phyloP scores from a whole-genome alignment of 768 basidiomycete species.

The Suillus hirtellus region DNA sequence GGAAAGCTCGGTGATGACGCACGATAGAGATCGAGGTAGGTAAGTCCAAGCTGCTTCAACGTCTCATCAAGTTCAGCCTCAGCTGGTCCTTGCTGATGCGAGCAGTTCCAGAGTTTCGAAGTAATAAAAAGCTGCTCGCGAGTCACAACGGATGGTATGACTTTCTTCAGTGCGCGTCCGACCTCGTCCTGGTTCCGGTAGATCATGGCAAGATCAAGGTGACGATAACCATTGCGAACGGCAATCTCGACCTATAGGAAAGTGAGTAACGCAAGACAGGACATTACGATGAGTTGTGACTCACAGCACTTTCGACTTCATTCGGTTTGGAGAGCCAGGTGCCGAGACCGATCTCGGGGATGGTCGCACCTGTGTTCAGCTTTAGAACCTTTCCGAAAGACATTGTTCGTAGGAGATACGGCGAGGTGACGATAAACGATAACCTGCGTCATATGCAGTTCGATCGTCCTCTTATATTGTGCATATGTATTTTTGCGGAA shows the following conservation, averaged over 20 bases:
- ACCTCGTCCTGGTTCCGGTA: conserved; percentile 82
- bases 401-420: conserved; percentile 30
- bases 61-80: conserved; percentile 79
- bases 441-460: neutral
- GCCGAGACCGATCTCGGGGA: conserved; percentile 82
- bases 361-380: conserved; percentile 47
- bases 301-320: conserved; percentile 74
- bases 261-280: neutral
- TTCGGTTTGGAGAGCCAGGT: conserved; percentile 78
- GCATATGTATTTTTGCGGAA: neutral
- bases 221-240: conserved; percentile 74
- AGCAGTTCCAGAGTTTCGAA: conserved; percentile 80
- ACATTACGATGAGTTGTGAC: conserved; percentile 16
- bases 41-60: conserved; percentile 65
- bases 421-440: neutral
- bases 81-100: conserved; percentile 64
- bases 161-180: conserved; percentile 71
- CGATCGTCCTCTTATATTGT: conserved; percentile 5
- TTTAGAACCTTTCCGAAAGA: conserved; percentile 40
- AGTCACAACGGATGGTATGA: conserved; percentile 74
- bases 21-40: conserved; percentile 84
- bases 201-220: conserved; percentile 81
- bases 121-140: conserved; percentile 83
- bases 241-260: conserved; percentile 67
- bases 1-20: conserved; percentile 27